phyloP scores from a whole-genome alignment of 495 filamentous ascomycete species.

The Penicillium odoratum region DNA sequence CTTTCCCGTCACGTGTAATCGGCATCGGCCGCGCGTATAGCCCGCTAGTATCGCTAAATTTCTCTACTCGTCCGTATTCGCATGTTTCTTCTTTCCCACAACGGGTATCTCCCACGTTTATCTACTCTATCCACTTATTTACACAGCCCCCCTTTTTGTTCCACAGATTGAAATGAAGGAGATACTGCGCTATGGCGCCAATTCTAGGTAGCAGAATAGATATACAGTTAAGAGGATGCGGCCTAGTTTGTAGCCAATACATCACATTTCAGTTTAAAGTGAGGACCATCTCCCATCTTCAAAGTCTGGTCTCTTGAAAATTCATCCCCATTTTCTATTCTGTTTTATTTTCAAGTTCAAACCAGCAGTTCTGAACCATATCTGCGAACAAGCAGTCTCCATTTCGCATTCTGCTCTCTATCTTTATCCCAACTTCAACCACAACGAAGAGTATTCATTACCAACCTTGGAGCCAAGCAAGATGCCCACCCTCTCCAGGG shows the following conservation, averaged over 20 bases:
- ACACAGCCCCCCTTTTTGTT: slow-evolving; percentile 17
- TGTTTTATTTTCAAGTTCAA: too few species aligned
- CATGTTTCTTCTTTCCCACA: not conserved
- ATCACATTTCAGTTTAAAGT: not conserved
- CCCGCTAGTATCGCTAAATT: not conserved
- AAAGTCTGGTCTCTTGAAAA: not conserved
- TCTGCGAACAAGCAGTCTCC: too few species aligned
- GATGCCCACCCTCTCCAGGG: slow-evolving; percentile 5
- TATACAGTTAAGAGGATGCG: not conserved
- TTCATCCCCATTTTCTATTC: too few species aligned
- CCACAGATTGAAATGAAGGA: slow-evolving; percentile 6
- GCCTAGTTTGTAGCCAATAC: too few species aligned
- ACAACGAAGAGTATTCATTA: not conserved
- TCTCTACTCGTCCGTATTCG: not conserved
- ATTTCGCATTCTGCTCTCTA: too few species aligned
- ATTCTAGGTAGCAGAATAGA: slow-evolving; percentile 14
- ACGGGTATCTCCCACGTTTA: not conserved
- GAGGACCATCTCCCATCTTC: not conserved
- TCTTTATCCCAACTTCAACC: too few species aligned
- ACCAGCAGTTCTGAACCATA: too few species aligned
- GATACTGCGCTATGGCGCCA: slow-evolving; percentile 10
- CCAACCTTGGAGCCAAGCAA: slow-evolving; percentile 7
- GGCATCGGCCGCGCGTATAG: not conserved
- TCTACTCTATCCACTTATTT: not conserved
- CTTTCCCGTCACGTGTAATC: not conserved